Base-by-base conservation (phyloP, 805 yeast genomes). In the Ogataea pini region DNA sequence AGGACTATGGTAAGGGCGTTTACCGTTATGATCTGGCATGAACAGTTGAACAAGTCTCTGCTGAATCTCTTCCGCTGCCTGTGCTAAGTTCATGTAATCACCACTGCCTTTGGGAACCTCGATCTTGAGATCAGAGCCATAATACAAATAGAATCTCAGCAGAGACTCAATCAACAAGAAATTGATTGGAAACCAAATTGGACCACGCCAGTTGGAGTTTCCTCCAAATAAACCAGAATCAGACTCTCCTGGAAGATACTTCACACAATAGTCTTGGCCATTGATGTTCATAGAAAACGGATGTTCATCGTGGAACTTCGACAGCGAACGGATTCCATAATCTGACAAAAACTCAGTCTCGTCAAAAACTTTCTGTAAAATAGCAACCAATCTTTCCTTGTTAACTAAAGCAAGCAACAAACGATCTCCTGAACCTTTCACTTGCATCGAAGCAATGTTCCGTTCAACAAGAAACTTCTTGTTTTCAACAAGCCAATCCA, bases 151-250 rank as follows among this genome's bases (percentile, higher is more conserved):
- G 67, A 89, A 89, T 59, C 96, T 76, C 68, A 90, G 94, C 58
- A 90, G 72, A 0, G 96, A 82, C 71, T 90, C 97, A 49, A 90
- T 88, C 33, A 90, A 71, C 52, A 90, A 72, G 67, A 90, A 90
- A 61, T 86, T 90, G 10, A 88, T 88, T 17, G 97, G 96, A 75
- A 90, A 89, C 97, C 97, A 90, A 57, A 90, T 89, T 13, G 97
- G 97, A 2, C 97, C 97, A 67, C 97, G 78, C 97, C 97, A 90
- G 69, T 90, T 90, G 18, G 96, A 89, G 66, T 90, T 90, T 50
- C 97, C 97, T 43, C 97, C 97, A 76, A 90, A 90, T 80, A 91
- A 79, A 4, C 96, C 96, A 5, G 95, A 85, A 63, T 89, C 92
- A 24, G 95, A 86, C 62, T 89, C 96, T 25, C 96, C 96, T 4